Evolutionary conservation across 108 stramenopile species (phyloP).

Genomic region (Pseudonitzschia multiseries): DNA sequence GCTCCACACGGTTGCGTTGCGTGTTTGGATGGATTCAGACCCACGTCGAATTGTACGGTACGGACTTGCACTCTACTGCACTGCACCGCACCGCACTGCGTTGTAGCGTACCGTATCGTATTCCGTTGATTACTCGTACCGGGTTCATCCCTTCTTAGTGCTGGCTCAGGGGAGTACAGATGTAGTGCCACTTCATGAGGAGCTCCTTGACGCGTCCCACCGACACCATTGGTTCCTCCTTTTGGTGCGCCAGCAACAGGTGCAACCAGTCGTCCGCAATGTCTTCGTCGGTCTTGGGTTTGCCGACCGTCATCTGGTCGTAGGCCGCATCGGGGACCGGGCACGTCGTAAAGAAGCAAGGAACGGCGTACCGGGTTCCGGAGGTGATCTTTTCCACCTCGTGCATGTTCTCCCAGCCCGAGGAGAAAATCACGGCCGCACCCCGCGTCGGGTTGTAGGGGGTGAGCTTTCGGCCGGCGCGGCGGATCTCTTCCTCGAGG

Average conservation of each 20-base stretch:
- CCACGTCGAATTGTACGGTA: too few relatives aligned
- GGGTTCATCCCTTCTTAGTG: conserved; percentile 16
- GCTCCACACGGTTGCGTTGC: too few relatives aligned
- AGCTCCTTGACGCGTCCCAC: conserved; percentile 43
- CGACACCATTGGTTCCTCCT: conserved; percentile 28
- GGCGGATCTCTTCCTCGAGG: conserved; percentile 33
- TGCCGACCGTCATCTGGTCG: conserved; percentile 36
- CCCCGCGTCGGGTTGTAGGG: conserved; percentile 38
- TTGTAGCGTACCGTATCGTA: too few relatives aligned
- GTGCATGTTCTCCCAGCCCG: conserved; percentile 54
- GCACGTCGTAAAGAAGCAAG: conserved; percentile 45
- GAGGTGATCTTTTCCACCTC: conserved; percentile 18
- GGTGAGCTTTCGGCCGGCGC: conserved; percentile 33
- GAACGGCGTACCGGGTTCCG: conserved; percentile 35
- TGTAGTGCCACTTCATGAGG: conserved; percentile 45
- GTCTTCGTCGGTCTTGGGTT: conserved; percentile 38
- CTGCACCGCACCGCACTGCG: too few relatives aligned
- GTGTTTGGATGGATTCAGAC: too few relatives aligned
- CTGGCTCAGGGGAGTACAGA: conserved; percentile 34
- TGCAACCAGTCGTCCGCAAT: conserved; percentile 48
- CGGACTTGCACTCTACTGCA: too few relatives aligned
- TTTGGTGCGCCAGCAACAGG: conserved; percentile 36
- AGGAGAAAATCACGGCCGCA: conserved; percentile 44
- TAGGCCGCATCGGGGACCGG: conserved; percentile 40
- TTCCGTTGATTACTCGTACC: too few relatives aligned